Percentiles rank a stretch among this genome's conserved stretches.
Conservation (phyloP, 2,329 filamentous ascomycete genomes). For the Aspergillus persii region DNA sequence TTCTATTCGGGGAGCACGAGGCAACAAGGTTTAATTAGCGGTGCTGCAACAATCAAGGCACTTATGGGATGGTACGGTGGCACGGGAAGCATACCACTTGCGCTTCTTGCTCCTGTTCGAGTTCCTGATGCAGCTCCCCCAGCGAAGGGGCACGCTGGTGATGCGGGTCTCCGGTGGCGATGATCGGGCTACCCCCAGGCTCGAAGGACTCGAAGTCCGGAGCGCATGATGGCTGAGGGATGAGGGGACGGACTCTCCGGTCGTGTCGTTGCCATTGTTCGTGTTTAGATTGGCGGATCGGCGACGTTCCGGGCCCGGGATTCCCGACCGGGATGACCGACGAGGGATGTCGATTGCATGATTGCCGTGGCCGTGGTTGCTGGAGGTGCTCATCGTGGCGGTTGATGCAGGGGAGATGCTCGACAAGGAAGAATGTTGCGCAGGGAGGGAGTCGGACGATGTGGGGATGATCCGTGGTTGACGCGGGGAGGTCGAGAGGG, state of each 20-base stretch:
- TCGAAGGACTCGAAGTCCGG: conserved; percentile 44
- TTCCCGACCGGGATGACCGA: conserved; percentile 37
- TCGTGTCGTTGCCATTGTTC: conserved; percentile 31
- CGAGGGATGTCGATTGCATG: conserved; percentile 67
- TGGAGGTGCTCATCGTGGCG: conserved; percentile 14
- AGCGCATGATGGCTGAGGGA: conserved; percentile 36
- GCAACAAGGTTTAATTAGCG: conserved; percentile 4
- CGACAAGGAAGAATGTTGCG: conserved; percentile 7
- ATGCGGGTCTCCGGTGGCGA: conserved; percentile 46
- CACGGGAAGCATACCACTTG: conserved; percentile 43
- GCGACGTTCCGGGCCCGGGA: conserved; percentile 42
- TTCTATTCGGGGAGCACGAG: conserved; percentile 34
- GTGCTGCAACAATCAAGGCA: conserved; percentile 2
- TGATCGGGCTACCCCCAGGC: conserved; percentile 41
- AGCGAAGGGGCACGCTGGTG: conserved; percentile 49
- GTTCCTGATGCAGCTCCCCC: conserved; percentile 50
- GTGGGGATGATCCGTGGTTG: conserved; percentile 30
- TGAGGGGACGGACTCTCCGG: conserved; percentile 42
- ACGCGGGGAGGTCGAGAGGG: conserved; percentile 45
- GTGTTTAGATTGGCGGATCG: conserved; percentile 44
- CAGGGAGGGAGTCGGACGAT: conserved; percentile 64
- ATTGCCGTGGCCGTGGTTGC: conserved; percentile 60
- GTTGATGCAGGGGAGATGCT: conserved; percentile 8
- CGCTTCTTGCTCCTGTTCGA: conserved; percentile 52
- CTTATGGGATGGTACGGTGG: not conserved